Percentiles rank a stretch among this genome's conserved stretches.
Conservation (phyloP, 2,329 filamentous ascomycete genomes). For the Scolecobasidium constrictum region DNA sequence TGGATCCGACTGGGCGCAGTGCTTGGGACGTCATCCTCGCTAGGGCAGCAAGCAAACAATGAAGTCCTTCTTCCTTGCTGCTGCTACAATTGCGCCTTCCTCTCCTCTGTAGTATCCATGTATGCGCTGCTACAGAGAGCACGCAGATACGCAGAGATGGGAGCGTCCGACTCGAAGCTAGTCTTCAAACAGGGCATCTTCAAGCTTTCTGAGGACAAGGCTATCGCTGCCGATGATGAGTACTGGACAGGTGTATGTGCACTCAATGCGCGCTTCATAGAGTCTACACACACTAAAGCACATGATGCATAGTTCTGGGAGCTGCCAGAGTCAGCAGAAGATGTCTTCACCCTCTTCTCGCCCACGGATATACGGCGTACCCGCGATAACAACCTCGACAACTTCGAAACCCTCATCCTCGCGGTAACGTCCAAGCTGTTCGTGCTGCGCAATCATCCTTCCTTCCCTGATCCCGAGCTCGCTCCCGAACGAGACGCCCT, state of each 20-base stretch:
- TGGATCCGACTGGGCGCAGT: too few relatives aligned
- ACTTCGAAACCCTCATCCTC: constrained; percentile 79
- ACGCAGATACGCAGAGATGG: too few relatives aligned
- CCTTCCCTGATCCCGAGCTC: constrained; percentile 77
- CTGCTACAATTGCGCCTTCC: too few relatives aligned
- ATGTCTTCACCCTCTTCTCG: constrained; percentile 93
- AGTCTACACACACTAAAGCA: background rate
- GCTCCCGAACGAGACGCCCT: constrained; percentile 79
- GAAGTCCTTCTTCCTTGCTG: too few relatives aligned
- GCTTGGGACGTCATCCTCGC: too few relatives aligned
- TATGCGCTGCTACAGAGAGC: too few relatives aligned
- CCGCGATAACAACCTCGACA: constrained; percentile 72
- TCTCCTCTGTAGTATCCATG: too few relatives aligned
- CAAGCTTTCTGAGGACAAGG: constrained; percentile 79
- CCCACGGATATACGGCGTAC: constrained; percentile 69
- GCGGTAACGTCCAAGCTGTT: constrained; percentile 76
- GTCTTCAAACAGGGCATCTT: constrained; percentile 99
- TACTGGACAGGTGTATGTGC: constrained; percentile 80
- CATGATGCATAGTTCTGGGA: constrained; percentile 69
- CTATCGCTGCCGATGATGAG: constrained; percentile 76
- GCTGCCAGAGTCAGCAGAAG: constrained; percentile 86
- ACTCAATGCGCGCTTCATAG: background rate
- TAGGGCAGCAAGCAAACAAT: too few relatives aligned
- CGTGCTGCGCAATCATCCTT: constrained; percentile 74
- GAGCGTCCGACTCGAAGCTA: constrained; percentile 96